A percentile compares a stretch with the other conserved stretches of the same genome.
These are phyloP conservation scores for Theileria parva DNA, from an alignment of 169 alveolate genomes.

Conservation along the genomic window DNA sequence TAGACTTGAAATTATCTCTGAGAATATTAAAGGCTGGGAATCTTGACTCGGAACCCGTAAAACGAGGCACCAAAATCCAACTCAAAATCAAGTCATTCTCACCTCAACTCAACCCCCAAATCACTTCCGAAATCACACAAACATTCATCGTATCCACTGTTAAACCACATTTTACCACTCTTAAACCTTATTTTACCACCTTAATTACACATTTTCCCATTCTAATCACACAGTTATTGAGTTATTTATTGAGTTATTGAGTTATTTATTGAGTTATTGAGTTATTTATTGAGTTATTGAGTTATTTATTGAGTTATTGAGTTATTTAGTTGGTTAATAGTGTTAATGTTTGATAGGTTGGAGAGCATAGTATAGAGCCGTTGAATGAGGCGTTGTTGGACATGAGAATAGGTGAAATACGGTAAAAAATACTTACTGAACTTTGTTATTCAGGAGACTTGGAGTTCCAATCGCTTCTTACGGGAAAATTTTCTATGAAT, in stretches of 20 bases:
- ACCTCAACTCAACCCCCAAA: slow-evolving; percentile 33
- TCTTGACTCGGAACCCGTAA: slow-evolving; percentile 16
- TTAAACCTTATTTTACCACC: too few relatives aligned
- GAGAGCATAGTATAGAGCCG: slow-evolving; percentile 70
- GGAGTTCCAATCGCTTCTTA: slow-evolving; percentile 71
- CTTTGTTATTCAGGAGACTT: slow-evolving; percentile 54
- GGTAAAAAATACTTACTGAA: slow-evolving; percentile 41
- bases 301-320: too few relatives aligned
- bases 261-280: too few relatives aligned
- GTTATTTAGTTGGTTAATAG: too few relatives aligned
- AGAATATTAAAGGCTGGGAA: slow-evolving; percentile 55
- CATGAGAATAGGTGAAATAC: slow-evolving; percentile 75
- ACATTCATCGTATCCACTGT: slow-evolving; percentile 27
- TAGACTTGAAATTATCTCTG: slow-evolving; percentile 12
- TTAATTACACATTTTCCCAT: too few relatives aligned
- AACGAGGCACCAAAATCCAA: slow-evolving; percentile 29
- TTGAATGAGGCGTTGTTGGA: slow-evolving; percentile 69
- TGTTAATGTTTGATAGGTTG: slow-evolving; percentile 49
- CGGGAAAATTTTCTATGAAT: slow-evolving; percentile 73
- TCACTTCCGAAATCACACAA: slow-evolving; percentile 34
- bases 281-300: too few relatives aligned
- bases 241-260: too few relatives aligned
- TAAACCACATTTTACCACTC: not conserved
- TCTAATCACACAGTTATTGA: too few relatives aligned
- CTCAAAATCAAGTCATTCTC: slow-evolving; percentile 44